Evolutionary conservation across 768 basidiomycete genomes (phyloP), one percentile per base, ranked within the genome.

Genomic region (Naganishia vishniacii): DNA sequence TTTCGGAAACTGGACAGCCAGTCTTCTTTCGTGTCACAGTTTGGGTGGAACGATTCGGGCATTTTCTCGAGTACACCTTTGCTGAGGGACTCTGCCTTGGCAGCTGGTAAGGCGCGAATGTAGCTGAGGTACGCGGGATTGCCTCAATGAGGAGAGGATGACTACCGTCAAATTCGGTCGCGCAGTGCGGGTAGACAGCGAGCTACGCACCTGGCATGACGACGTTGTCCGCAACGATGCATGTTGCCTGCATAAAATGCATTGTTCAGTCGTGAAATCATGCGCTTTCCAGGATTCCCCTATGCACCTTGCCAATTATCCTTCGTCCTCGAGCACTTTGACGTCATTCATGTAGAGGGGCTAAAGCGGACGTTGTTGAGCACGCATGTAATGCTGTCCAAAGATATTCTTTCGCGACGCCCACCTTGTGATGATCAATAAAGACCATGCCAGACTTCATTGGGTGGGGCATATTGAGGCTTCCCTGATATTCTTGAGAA

Each of bases 311-410:
- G 41, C 72, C 73, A 29, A 75, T 67, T 20, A 73, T 6, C 74
- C 74, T 49, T 72, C 72, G 48, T 72, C 70, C 62, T 75, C 74
- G 53, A 75, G 62, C 2, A 71, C 68, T 64, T 75, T 73, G 28
- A 75, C 48, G 47, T 75, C 74, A 18, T 70, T 69, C 0, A 71
- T 73, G 60, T 75, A 75, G 1, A 73, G 65, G 46, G 73, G 73
- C 64, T 59, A 26, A 20, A 15, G 20, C 9, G 28, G 4, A 28
- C 15, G 26, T n/a, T 11, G n/a, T 47, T 20, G 26, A 28, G n/a
- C 12, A 44, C n/a, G 41, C 13, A 12, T 44, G 13, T 44, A n/a
- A 12, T 44, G n/a, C 41, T 44, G 12, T n/a, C 41, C n/a, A n/a
- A n/a, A n/a, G n/a, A n/a, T n/a, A n/a, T n/a, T n/a, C 34, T 37